Percentiles rank a stretch among this genome's conserved stretches.
phyloP scores from a whole-genome alignment of 495 filamentous ascomycete genomes.

The Coniosporium apollinis region DNA sequence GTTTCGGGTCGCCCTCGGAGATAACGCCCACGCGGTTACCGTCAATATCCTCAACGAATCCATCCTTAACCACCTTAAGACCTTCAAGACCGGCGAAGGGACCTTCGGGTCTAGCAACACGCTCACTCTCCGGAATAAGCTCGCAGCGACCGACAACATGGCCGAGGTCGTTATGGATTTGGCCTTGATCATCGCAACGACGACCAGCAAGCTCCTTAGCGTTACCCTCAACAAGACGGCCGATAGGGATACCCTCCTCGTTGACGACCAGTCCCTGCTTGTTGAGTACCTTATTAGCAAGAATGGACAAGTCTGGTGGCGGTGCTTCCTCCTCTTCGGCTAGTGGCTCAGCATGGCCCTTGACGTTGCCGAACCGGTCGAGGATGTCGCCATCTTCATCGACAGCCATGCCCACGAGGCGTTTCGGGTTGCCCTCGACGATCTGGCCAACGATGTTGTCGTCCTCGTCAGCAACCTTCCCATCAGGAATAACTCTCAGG shows the following conservation, averaged over 20 bases:
- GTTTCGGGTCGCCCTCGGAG: slow-evolving; percentile 54
- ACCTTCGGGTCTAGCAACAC: slow-evolving; percentile 45
- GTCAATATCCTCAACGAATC: slow-evolving; percentile 49
- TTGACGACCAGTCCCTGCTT: slow-evolving; percentile 66
- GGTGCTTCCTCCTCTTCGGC: slow-evolving; percentile 32
- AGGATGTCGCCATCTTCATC: slow-evolving; percentile 75
- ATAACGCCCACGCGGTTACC: slow-evolving; percentile 56
- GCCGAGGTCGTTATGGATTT: slow-evolving; percentile 56
- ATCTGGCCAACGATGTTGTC: slow-evolving; percentile 56
- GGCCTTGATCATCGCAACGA: slow-evolving; percentile 52
- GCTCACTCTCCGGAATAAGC: slow-evolving; percentile 56
- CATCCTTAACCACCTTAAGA: slow-evolving; percentile 50
- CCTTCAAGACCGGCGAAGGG: slow-evolving; percentile 64
- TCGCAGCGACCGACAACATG: slow-evolving; percentile 61
- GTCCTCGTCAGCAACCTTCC: slow-evolving; percentile 50
- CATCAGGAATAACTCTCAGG: slow-evolving; percentile 49
- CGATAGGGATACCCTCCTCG: slow-evolving; percentile 50
- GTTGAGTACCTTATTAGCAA: slow-evolving; percentile 59
- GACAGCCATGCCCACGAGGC: slow-evolving; percentile 56
- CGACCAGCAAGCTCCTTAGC: slow-evolving; percentile 52
- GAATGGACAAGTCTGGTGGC: slow-evolving; percentile 37
- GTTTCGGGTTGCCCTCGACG: slow-evolving; percentile 58
- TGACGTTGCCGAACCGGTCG: slow-evolving; percentile 59
- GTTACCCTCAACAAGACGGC: slow-evolving; percentile 50
- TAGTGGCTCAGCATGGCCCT: slow-evolving; percentile 41